Percentiles rank a stretch among this genome's conserved stretches.
phyloP scores from a whole-genome alignment of 2,329 filamentous ascomycete species.

The Stromatinia cepivora region DNA sequence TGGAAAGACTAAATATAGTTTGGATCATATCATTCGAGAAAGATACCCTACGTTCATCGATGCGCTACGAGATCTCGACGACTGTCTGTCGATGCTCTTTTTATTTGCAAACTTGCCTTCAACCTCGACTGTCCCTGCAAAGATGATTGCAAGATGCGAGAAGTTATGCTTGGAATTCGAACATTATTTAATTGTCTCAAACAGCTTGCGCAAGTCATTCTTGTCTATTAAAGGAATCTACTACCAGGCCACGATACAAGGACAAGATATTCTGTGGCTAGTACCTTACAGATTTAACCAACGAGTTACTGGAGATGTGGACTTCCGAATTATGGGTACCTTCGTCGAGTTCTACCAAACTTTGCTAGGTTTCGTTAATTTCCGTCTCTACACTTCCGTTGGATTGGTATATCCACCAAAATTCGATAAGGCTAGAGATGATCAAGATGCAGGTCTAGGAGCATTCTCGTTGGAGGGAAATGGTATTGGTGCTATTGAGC shows the following conservation, averaged over 20 bases:
- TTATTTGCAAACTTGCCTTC: slow-evolving; percentile 96
- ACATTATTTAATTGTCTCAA: slow-evolving; percentile 91
- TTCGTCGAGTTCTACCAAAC: slow-evolving; percentile 99
- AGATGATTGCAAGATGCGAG: slow-evolving; percentile 95
- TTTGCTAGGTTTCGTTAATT: slow-evolving; percentile 93
- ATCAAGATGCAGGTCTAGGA: slow-evolving; percentile 83
- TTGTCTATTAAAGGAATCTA: slow-evolving; percentile 99
- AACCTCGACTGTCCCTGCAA: slow-evolving; percentile 83
- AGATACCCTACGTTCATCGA: slow-evolving; percentile 97
- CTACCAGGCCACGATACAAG: slow-evolving; percentile 96
- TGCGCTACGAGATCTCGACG: slow-evolving; percentile 89
- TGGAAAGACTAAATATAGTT: slow-evolving; percentile 81
- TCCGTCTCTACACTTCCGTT: slow-evolving; percentile 84
- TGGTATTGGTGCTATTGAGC: slow-evolving; percentile 55
- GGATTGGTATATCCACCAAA: slow-evolving; percentile 95
- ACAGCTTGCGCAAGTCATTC: slow-evolving; percentile 93
- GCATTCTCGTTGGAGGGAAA: slow-evolving; percentile 89
- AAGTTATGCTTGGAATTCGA: slow-evolving; percentile 92
- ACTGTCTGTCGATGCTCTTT: slow-evolving; percentile 95
- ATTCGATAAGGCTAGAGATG: slow-evolving; percentile 84
- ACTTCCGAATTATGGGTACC: slow-evolving; percentile 98
- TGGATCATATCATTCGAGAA: slow-evolving; percentile 97
- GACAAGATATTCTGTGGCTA: slow-evolving; percentile 94
- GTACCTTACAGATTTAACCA: slow-evolving; percentile 99
- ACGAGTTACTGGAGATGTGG: slow-evolving; percentile 86